These are phyloP conservation scores for Nothophaeocryptopus gaeumannii DNA, from an alignment of 2,329 filamentous ascomycete genomes.

Conservation along the genomic window DNA sequence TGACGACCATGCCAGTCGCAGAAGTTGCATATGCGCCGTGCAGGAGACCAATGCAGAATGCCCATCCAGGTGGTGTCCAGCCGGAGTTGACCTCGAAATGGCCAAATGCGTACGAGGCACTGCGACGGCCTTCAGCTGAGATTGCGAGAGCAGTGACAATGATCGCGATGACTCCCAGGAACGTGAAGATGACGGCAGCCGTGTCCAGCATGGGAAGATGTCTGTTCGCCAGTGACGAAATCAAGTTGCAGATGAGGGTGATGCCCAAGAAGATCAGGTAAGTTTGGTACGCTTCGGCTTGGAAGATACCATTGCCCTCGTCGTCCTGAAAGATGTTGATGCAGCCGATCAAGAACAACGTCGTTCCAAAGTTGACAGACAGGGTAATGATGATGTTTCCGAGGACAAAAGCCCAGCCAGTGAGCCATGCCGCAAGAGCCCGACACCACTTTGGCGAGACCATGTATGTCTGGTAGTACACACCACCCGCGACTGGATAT, in stretches of 20 bases:
- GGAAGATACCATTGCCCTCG: conserved; percentile 47
- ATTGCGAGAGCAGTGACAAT: conserved; percentile 61
- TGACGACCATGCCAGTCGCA: conserved; percentile 76
- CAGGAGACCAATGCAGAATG: conserved; percentile 68
- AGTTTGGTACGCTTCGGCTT: conserved; percentile 44
- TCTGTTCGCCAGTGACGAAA: conserved; percentile 53
- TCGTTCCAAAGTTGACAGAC: conserved; percentile 75
- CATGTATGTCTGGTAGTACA: conserved; percentile 79
- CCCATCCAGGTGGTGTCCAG: conserved; percentile 67
- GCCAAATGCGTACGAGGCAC: conserved; percentile 63
- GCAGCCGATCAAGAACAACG: conserved; percentile 54
- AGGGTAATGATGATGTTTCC: conserved; percentile 80
- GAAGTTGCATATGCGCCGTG: conserved; percentile 73
- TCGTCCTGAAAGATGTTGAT: conserved; percentile 54
- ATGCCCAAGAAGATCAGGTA: conserved; percentile 51
- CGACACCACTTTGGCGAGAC: conserved; percentile 61
- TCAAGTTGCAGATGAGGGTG: conserved; percentile 50
- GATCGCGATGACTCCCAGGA: conserved; percentile 66
- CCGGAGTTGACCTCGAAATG: conserved; percentile 67
- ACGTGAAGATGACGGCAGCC: conserved; percentile 72
- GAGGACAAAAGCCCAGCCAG: conserved; percentile 72
- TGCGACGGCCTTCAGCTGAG: conserved; percentile 65
- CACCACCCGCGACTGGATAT: conserved; percentile 60
- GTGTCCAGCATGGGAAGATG: conserved; percentile 63
- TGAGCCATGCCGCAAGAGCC: conserved; percentile 65